Base-by-base conservation (phyloP, 768 basidiomycete genomes). In the Hysterangium stoloniferum region DNA sequence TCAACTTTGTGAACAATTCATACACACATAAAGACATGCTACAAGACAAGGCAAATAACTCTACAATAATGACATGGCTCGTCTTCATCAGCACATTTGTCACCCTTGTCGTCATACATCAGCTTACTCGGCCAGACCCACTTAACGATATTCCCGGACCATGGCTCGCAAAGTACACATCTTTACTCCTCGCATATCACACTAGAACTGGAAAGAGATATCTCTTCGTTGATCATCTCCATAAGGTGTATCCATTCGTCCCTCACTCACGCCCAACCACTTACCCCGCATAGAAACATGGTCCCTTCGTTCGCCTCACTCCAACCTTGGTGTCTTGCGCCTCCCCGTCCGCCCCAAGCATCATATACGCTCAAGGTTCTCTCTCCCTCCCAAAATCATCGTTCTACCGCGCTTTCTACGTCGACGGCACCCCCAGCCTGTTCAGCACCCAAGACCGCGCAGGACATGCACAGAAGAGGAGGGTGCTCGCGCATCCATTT, bases 321-420 rank as follows among this genome's bases (percentile, higher is more conserved):
- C 68, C 68, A 3, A 64, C 59, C 41, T 66, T 68, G 53, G 52
- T 69, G 37, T 69, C 68, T 11, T 56, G 66, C 42, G 57, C 66
- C 11, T 42, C 61, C 37, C 57, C 59, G 1, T 59, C 61, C 6
- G 66, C 66, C 9, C 41, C 64, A 4, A 40, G 58, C 6, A 51
- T 63, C 7, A 50, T 69, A 6, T 68, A 69, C 47, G 66, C 56
- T 13, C 66, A 67, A 54, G 67, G 67, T n/a, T 31, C 47, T 33
- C 45, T 47, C 9, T 61, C 66, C 4, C 60, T 65, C 31, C 51
- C 57, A 20, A 68, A 69, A 52, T 62, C 66, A 8, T 33, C 56
- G 11, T 69, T 64, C 56, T 68, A 69, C 49, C 45, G 59, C 36
- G 62, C 66, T 3, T 68, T 69, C 53, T 52, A 52, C 35, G 54